Conservation (phyloP, 2,329 filamentous ascomycete genomes). For the Sporothrix mexicana region DNA sequence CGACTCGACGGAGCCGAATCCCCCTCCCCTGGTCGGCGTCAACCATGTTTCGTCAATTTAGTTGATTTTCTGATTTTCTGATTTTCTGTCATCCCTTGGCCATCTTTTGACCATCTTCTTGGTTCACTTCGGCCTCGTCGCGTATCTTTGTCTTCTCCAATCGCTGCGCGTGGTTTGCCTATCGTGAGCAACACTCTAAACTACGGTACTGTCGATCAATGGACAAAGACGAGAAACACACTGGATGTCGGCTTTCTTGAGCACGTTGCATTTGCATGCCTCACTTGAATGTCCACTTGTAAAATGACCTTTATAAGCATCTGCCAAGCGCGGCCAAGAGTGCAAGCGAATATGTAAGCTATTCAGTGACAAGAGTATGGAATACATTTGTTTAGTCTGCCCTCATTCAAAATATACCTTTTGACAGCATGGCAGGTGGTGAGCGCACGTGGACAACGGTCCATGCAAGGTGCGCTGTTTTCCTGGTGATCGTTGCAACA, state of each 20-base stretch:
- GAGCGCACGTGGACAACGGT: constrained; percentile 8
- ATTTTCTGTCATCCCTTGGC: too few relatives aligned
- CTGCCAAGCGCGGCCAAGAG: not conserved
- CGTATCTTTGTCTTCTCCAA: constrained; percentile 1
- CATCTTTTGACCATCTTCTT: too few relatives aligned
- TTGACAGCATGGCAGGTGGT: too few relatives aligned
- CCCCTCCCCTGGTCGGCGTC: not conserved
- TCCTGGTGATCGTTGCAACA: not conserved
- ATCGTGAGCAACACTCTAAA: not conserved
- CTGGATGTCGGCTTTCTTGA: too few relatives aligned
- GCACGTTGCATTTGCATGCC: not conserved
- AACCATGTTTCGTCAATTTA: not conserved
- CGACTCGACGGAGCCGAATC: not conserved
- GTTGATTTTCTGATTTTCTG: too few relatives aligned
- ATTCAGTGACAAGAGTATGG: not conserved
- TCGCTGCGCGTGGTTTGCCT: constrained; percentile 5
- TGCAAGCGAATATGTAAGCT: not conserved
- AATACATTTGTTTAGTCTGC: not conserved
- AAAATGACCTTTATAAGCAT: not conserved
- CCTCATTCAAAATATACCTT: too few relatives aligned
- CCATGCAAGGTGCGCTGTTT: constrained; percentile 17
- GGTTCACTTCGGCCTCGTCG: not conserved
- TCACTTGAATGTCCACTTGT: not conserved
- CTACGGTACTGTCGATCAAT: constrained; percentile 4
- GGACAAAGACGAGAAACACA: not conserved